A percentile compares a stretch with the other conserved stretches of the same genome.
Evolutionary conservation across 306 rosid species (phyloP).

Genomic region (Rubus parviflorus): DNA sequence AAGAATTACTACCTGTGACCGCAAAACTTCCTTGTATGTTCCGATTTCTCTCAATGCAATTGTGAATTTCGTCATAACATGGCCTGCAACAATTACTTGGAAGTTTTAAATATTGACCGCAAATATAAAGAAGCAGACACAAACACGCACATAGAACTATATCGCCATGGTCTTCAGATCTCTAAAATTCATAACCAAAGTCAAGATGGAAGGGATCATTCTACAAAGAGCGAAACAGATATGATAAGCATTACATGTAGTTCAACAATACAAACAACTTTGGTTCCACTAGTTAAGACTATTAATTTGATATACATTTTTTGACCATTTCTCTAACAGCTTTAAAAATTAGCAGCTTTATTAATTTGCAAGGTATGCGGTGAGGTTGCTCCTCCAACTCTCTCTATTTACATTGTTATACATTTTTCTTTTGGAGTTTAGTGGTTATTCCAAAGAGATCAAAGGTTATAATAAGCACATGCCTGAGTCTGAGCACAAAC

Average conservation of each 20-base stretch:
- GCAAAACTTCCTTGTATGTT: constrained; percentile 89
- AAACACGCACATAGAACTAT: constrained; percentile 4
- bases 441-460: background rate
- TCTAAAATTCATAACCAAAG: background rate
- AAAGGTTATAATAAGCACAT: constrained; percentile 7
- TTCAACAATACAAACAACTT: constrained; percentile 25
- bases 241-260: background rate
- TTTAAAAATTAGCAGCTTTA: background rate
- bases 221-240: background rate
- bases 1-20: constrained; percentile 70
- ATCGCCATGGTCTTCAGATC: background rate
- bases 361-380: background rate
- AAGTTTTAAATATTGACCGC: background rate
- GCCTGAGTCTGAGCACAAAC: background rate
- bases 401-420: background rate
- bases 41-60: constrained; percentile 90
- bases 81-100: constrained; percentile 47
- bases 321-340: background rate
- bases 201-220: background rate
- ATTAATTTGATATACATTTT: background rate
- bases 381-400: background rate
- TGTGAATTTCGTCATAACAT: constrained; percentile 85
- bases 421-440: background rate
- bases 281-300: background rate
- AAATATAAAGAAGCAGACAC: constrained; percentile 17